These are phyloP conservation scores for Verticillium nubilum DNA, from an alignment of 2,329 filamentous ascomycete species.

Conservation along the genomic window DNA sequence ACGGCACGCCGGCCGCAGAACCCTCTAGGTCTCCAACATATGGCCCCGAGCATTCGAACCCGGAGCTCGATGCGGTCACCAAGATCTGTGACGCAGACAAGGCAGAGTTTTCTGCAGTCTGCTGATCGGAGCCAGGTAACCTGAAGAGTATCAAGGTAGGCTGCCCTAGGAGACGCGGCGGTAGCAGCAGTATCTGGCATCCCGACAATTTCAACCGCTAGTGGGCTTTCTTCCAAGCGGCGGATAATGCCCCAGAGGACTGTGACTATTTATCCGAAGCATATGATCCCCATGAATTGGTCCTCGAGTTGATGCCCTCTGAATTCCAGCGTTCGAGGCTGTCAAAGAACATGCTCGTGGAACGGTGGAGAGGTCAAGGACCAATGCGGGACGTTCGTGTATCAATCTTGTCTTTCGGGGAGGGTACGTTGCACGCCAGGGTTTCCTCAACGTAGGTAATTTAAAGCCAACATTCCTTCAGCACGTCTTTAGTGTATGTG, in stretches of 20 bases:
- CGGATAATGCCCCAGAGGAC: not conserved
- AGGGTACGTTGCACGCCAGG: not conserved
- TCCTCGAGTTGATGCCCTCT: not conserved
- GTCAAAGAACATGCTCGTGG: conserved; percentile 3
- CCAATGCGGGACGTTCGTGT: conserved; percentile 2
- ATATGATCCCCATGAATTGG: not conserved
- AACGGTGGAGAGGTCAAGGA: conserved; percentile 4
- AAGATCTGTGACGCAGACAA: not conserved
- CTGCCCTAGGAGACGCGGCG: not conserved
- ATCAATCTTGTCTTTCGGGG: not conserved
- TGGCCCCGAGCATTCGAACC: not conserved
- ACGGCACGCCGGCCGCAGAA: not conserved
- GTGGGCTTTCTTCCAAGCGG: not conserved
- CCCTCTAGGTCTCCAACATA: not conserved
- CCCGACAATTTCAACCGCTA: not conserved
- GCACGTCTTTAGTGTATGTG: too few species aligned
- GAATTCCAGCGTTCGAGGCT: not conserved
- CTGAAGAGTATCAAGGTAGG: not conserved
- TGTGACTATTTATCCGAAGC: not conserved
- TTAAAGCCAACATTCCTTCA: too few species aligned
- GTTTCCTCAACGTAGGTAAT: not conserved
- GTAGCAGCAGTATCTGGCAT: not conserved
- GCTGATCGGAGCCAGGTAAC: not conserved
- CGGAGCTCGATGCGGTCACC: not conserved
- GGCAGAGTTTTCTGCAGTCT: not conserved